phyloP scores from a whole-genome alignment of 805 yeast genomes.

The Candida cerambycidarum region DNA sequence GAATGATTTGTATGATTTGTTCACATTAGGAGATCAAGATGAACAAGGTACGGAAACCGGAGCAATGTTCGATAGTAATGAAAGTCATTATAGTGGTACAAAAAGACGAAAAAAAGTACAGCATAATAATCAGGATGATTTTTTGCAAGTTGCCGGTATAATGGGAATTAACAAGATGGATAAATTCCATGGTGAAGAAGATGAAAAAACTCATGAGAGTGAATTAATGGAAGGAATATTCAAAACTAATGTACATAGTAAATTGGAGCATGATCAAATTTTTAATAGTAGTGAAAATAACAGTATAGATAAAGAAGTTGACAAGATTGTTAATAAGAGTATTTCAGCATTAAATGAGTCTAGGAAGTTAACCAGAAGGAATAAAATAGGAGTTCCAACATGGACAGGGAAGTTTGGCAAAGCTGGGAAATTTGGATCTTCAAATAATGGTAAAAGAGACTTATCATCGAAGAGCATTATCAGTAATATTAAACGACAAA shows the following conservation, averaged over 20 bases:
- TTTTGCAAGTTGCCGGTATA: slow-evolving; percentile 59
- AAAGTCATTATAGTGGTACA: slow-evolving; percentile 3
- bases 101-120: slow-evolving; percentile 6
- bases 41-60: slow-evolving; percentile 56
- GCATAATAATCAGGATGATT: slow-evolving; percentile 59
- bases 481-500: slow-evolving; percentile 22
- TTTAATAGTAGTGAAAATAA: slow-evolving; percentile 48
- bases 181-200: slow-evolving; percentile 47
- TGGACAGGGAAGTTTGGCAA: slow-evolving; percentile 94
- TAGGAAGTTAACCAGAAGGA: slow-evolving; percentile 46
- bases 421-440: slow-evolving; percentile 60
- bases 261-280: slow-evolving; percentile 77
- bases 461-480: slow-evolving; percentile 37
- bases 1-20: slow-evolving; percentile 88
- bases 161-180: slow-evolving; percentile 76
- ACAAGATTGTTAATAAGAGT: slow-evolving; percentile 52
- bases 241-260: slow-evolving; percentile 60
- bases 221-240: slow-evolving; percentile 75
- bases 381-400: slow-evolving; percentile 77
- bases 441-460: slow-evolving; percentile 21
- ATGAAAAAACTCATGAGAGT: slow-evolving; percentile 49
- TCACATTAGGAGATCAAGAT: slow-evolving; percentile 75
- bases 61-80: slow-evolving; percentile 8
- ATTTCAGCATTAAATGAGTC: slow-evolving; percentile 61
- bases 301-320: slow-evolving; percentile 65